These are phyloP conservation scores for Hymenoscyphus occultus DNA, from an alignment of 2,329 filamentous ascomycete species.

Conservation along the genomic window DNA sequence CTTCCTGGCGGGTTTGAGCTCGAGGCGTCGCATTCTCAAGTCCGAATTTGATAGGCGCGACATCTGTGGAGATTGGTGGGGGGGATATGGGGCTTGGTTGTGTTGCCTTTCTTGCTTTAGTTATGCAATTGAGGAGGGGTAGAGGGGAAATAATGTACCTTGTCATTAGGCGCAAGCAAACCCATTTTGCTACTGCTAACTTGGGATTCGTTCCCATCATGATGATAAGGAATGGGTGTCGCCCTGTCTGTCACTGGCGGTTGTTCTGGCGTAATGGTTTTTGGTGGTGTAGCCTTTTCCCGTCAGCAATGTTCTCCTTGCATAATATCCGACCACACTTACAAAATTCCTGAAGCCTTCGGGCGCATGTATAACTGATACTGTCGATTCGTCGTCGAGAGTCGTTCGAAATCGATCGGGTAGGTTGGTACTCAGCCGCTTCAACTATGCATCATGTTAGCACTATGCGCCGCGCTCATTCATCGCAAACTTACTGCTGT, in stretches of 20 bases:
- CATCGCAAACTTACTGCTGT: conserved; percentile 25
- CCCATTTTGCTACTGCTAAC: conserved; percentile 21
- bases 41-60: conserved; percentile 64
- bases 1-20: conserved; percentile 78
- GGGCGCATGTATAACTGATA: conserved; percentile 89
- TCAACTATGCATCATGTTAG: conserved; percentile 30
- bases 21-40: conserved; percentile 72
- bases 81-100: conserved; percentile 43
- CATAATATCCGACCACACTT: conserved; percentile 33
- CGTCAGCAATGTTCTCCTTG: conserved; percentile 18
- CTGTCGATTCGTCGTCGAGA: conserved; percentile 67
- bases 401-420: conserved; percentile 55
- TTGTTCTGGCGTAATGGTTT: conserved; percentile 22
- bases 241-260: conserved; percentile 28
- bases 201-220: conserved; percentile 15
- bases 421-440: conserved; percentile 47
- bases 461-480: conserved; percentile 10
- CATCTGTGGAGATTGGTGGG: conserved; percentile 73
- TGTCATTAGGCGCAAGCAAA: conserved; percentile 28
- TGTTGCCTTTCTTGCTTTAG: conserved; percentile 26
- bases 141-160: conserved; percentile 22
- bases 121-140: not conserved
- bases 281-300: conserved; percentile 21
- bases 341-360: conserved; percentile 81
- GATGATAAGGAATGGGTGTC: conserved; percentile 35